Percentiles rank a stretch among this genome's conserved stretches.
These are phyloP conservation scores for Diaporthe caulivora DNA, from an alignment of 2,329 filamentous ascomycete species.

Conservation along the genomic window DNA sequence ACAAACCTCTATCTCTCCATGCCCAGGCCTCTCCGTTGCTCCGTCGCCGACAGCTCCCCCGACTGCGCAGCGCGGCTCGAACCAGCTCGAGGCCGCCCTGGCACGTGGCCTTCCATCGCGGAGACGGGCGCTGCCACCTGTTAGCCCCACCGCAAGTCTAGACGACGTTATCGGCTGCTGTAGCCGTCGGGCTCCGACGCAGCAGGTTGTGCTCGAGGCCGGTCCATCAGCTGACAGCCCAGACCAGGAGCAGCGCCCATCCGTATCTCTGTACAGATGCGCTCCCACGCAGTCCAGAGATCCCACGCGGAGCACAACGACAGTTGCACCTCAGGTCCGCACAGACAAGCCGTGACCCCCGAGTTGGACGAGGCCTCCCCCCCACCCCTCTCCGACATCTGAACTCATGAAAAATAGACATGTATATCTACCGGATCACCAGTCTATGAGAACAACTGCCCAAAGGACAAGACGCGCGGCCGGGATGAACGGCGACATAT, in stretches of 20 bases:
- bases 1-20: neutral
- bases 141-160: neutral
- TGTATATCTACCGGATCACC: conserved; percentile 3
- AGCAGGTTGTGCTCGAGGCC: neutral
- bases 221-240: neutral
- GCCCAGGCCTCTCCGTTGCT: neutral
- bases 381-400: too few relatives aligned
- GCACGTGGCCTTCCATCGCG: neutral
- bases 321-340: neutral
- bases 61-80: neutral
- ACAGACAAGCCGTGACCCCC: neutral
- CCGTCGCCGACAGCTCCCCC: neutral
- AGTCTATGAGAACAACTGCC: neutral
- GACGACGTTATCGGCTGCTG: neutral
- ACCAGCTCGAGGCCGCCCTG: conserved; percentile 7
- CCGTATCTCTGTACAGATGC: too few relatives aligned
- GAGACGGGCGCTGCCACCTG: neutral
- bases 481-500: neutral
- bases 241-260: neutral
- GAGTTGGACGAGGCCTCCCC: neutral
- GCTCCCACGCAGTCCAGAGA: too few relatives aligned
- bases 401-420: neutral
- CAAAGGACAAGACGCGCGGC: neutral
- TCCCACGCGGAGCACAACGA: neutral
- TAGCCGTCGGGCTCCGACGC: neutral